Percentiles rank a stretch among this genome's conserved stretches.
These are phyloP conservation scores for Chenopodium album DNA, from an alignment of 148 eudicot species.

Conservation along the genomic window DNA sequence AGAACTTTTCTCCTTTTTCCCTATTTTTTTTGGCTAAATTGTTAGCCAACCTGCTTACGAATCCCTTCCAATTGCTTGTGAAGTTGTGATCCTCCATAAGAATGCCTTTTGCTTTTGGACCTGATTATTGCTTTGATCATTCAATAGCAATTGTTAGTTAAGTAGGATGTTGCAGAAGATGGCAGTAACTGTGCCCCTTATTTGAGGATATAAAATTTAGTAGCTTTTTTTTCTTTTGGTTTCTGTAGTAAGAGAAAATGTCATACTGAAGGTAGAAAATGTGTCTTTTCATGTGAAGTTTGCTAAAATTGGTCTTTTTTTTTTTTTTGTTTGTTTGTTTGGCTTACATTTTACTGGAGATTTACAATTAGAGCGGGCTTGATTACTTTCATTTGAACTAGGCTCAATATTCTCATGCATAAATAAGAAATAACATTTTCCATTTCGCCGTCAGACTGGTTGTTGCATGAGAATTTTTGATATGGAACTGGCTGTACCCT, in stretches of 20 bases:
- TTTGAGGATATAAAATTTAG: neutral
- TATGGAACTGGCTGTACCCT: neutral
- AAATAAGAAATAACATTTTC: neutral
- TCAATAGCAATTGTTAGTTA: neutral
- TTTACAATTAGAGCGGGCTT: neutral
- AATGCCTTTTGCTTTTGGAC: neutral
- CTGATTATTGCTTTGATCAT: neutral
- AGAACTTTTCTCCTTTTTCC: slow-evolving; percentile 7
- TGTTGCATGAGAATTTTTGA: neutral
- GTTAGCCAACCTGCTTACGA: neutral
- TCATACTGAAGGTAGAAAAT: neutral
- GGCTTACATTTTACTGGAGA: neutral
- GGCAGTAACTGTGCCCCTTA: neutral
- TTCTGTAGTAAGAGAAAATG: neutral
- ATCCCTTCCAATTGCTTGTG: neutral
- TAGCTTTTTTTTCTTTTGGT: slow-evolving; percentile 2
- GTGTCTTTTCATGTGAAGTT: too few relatives aligned
- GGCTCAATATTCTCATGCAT: neutral
- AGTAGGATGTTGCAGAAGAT: neutral
- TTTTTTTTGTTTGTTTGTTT: neutral
- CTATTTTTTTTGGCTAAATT: neutral
- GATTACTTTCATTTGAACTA: neutral
- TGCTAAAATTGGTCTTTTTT: too few relatives aligned
- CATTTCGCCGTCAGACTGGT: neutral
- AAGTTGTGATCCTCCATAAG: neutral